These are phyloP conservation scores for Chaetomium globosum DNA, from an alignment of 2,329 filamentous ascomycete genomes.

Conservation along the genomic window DNA sequence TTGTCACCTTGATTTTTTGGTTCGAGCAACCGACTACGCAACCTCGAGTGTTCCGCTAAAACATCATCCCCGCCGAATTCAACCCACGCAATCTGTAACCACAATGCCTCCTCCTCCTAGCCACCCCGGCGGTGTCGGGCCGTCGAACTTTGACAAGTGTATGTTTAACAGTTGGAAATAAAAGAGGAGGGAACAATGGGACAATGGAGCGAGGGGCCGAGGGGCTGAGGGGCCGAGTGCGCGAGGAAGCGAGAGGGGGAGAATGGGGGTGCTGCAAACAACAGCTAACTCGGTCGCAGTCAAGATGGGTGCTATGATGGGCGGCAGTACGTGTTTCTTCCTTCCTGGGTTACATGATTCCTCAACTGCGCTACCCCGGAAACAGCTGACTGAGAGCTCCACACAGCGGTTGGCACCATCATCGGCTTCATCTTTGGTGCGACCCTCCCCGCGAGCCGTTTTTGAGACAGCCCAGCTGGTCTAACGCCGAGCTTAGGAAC, in stretches of 20 bases:
- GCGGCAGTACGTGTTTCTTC: constrained; percentile 72
- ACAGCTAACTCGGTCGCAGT: constrained; percentile 57
- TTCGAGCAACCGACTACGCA: background rate
- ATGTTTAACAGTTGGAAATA: constrained; percentile 33
- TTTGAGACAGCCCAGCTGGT: background rate
- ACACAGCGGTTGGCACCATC: constrained; percentile 83
- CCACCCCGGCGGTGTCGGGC: constrained; percentile 44
- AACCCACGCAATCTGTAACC: background rate
- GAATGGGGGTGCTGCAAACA: background rate
- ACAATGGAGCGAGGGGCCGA: background rate
- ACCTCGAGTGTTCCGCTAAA: background rate
- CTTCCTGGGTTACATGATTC: background rate
- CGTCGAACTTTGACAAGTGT: constrained; percentile 60
- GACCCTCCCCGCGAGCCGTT: background rate
- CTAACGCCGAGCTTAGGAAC: constrained; percentile 63
- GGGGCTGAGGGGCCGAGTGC: too few relatives aligned
- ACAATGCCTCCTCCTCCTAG: constrained; percentile 43
- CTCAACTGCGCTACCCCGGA: background rate
- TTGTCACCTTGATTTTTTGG: background rate
- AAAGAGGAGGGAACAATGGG: background rate
- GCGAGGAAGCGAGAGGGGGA: background rate
- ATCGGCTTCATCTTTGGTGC: constrained; percentile 97
- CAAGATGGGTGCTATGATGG: constrained; percentile 99
- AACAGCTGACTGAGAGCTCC: constrained; percentile 39
- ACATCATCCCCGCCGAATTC: background rate